Evolutionary conservation across 129 eudicot species (phyloP).

Genomic region (Deinandra increscens): DNA sequence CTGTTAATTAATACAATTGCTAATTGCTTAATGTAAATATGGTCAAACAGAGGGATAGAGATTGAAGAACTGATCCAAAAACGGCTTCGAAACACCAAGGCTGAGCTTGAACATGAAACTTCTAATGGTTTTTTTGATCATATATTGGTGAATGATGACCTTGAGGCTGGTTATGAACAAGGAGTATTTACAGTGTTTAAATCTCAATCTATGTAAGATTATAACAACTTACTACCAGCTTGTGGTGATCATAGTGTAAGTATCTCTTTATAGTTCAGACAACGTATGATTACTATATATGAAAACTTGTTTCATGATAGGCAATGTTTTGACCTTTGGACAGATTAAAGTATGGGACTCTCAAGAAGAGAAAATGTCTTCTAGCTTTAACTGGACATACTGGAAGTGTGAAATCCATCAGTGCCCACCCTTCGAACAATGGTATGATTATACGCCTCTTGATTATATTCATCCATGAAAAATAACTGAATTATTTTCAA

Average conservation of each 20-base stretch:
- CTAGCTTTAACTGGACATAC: slow-evolving; percentile 65
- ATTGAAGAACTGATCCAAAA: too few relatives aligned
- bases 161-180: too few relatives aligned
- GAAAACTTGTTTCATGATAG: slow-evolving; percentile 4
- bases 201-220: slow-evolving; percentile 54
- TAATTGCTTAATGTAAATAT: too few relatives aligned
- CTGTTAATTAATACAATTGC: too few relatives aligned
- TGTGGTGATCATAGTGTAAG: slow-evolving; percentile 95
- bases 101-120: too few relatives aligned
- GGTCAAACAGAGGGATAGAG: too few relatives aligned
- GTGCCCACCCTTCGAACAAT: slow-evolving; percentile 74
- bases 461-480: not conserved
- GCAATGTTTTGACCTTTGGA: slow-evolving; percentile 15
- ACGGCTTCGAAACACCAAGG: too few relatives aligned
- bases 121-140: too few relatives aligned
- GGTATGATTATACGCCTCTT: slow-evolving; percentile 38
- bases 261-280: slow-evolving; percentile 1
- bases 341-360: slow-evolving; percentile 86
- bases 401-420: slow-evolving; percentile 81
- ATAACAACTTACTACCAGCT: slow-evolving; percentile 65
- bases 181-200: not conserved
- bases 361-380: slow-evolving; percentile 55
- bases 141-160: too few relatives aligned
- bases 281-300: not conserved
- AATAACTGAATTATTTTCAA: too few relatives aligned